phyloP scores from a whole-genome alignment of 495 filamentous ascomycete genomes.

The Hypoxylon crocopeplum region DNA sequence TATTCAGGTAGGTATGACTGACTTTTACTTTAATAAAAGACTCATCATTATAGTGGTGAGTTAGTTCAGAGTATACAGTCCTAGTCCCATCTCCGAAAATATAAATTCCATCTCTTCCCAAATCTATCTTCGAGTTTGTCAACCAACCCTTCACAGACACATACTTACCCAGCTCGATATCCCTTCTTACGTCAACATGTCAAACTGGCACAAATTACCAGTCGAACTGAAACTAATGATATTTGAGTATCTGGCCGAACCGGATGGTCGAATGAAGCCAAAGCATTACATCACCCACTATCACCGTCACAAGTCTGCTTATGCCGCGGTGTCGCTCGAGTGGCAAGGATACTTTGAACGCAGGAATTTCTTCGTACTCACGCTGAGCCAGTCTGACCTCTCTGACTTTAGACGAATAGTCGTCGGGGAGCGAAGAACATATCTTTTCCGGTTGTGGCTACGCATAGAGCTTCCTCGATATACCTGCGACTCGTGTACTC shows the following conservation, averaged over 20 bases:
- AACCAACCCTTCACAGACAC: too few relatives aligned
- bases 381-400: not conserved
- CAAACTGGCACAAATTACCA: not conserved
- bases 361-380: not conserved
- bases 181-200: not conserved
- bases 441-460: not conserved
- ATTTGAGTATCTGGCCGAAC: not conserved
- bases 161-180: not conserved
- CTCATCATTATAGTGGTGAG: too few relatives aligned
- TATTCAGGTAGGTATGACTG: too few relatives aligned
- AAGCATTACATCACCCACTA: not conserved
- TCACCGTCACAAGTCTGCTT: not conserved
- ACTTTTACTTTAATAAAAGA: too few relatives aligned
- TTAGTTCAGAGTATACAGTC: too few relatives aligned
- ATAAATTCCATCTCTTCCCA: too few relatives aligned
- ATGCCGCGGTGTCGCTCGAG: not conserved
- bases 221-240: conserved; percentile 3
- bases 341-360: conserved; percentile 5
- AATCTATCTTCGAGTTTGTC: too few relatives aligned
- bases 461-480: conserved; percentile 6
- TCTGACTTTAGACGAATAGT: not conserved
- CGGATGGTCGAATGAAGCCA: not conserved
- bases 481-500: not conserved
- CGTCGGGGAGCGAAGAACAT: not conserved
- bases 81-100: too few relatives aligned